A percentile compares a stretch with the other conserved stretches of the same genome.
These are phyloP conservation scores for Mitragyna speciosa DNA, from an alignment of 257 asterid genomes.

Conservation along the genomic window DNA sequence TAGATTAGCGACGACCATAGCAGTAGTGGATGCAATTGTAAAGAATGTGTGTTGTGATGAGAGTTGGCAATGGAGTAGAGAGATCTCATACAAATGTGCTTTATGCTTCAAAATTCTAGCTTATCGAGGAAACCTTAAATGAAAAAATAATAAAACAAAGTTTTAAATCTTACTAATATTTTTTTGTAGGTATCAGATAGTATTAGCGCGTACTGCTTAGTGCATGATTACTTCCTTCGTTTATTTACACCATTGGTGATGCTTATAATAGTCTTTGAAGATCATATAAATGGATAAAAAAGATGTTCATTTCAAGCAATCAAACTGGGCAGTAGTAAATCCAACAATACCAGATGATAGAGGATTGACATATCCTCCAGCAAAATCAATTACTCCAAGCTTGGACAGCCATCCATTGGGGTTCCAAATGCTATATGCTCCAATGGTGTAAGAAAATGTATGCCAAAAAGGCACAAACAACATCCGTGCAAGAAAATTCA, in stretches of 20 bases:
- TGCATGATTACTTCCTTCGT: too few relatives aligned
- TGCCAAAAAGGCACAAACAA: constrained; percentile 63
- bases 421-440: constrained; percentile 57
- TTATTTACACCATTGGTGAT: neutral
- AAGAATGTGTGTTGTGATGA: too few relatives aligned
- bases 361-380: constrained; percentile 62
- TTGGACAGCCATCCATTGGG: constrained; percentile 57
- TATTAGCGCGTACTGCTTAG: too few relatives aligned
- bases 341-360: constrained; percentile 62
- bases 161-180: too few relatives aligned
- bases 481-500: constrained; percentile 60
- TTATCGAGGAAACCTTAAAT: too few relatives aligned
- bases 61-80: too few relatives aligned
- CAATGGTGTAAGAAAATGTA: constrained; percentile 53
- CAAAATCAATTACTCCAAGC: constrained; percentile 58
- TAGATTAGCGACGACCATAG: too few relatives aligned
- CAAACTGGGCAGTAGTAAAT: constrained; percentile 44
- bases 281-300: neutral
- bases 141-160: too few relatives aligned
- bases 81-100: too few relatives aligned
- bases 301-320: neutral
- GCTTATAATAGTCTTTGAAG: neutral
- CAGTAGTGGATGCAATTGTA: too few relatives aligned
- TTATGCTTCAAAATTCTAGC: too few relatives aligned
- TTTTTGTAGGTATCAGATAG: neutral